These are phyloP conservation scores for Apodospora peruviana DNA, from an alignment of 495 filamentous ascomycete species.

Conservation along the genomic window DNA sequence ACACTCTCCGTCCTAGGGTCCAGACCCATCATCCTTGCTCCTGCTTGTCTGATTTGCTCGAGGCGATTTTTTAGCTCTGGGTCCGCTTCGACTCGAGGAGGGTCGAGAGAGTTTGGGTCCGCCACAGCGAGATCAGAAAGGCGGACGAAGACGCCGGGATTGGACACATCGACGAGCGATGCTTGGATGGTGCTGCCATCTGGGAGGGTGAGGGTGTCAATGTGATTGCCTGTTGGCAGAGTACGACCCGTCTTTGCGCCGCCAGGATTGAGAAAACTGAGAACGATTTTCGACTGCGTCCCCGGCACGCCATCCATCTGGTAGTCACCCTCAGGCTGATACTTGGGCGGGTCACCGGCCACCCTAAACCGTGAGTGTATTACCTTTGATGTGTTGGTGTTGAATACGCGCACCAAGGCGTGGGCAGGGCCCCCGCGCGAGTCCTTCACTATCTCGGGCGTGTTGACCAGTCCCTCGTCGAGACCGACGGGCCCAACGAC, in stretches of 20 bases:
- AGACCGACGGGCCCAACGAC: slow-evolving; percentile 63
- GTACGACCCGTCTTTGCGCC: slow-evolving; percentile 62
- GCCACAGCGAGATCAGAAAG: slow-evolving; percentile 46
- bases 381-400: slow-evolving; percentile 47
- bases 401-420: slow-evolving; percentile 33
- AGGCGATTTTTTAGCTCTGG: slow-evolving; percentile 43
- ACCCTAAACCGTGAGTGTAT: slow-evolving; percentile 43
- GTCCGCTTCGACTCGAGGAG: slow-evolving; percentile 46
- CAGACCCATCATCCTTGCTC: slow-evolving; percentile 60
- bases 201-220: slow-evolving; percentile 49
- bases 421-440: slow-evolving; percentile 2
- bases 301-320: slow-evolving; percentile 65
- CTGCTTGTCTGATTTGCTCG: slow-evolving; percentile 56
- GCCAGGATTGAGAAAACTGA: slow-evolving; percentile 61
- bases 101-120: slow-evolving; percentile 38
- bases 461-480: slow-evolving; percentile 44
- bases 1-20: slow-evolving; percentile 50
- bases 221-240: slow-evolving; percentile 56
- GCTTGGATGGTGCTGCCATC: slow-evolving; percentile 47
- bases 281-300: slow-evolving; percentile 46
- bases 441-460: slow-evolving; percentile 2
- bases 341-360: slow-evolving; percentile 38
- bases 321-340: slow-evolving; percentile 46
- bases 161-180: slow-evolving; percentile 53
- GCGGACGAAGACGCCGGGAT: slow-evolving; percentile 61